Evolutionary conservation across 1,139 yeast genomes (phyloP).

Genomic region (Taphrina pruni): DNA sequence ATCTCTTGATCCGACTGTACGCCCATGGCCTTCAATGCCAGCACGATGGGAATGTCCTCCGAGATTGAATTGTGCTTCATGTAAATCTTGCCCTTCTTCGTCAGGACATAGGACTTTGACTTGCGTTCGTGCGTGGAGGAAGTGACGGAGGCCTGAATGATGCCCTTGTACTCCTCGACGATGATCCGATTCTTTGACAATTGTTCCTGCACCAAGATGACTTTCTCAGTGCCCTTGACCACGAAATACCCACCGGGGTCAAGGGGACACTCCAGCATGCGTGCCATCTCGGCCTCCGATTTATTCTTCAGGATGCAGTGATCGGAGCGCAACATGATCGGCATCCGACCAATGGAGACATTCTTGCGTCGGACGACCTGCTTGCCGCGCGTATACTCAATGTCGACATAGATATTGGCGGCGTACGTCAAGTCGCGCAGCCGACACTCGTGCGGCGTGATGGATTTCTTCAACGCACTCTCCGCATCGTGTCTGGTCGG

Average conservation of each 20-base stretch:
- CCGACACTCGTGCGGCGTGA: constrained; percentile 97
- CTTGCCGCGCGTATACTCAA: constrained; percentile 92
- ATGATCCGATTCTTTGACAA: constrained; percentile 94
- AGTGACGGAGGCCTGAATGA: constrained; percentile 96
- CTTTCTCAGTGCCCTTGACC: constrained; percentile 98
- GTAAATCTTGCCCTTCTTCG: constrained; percentile 86
- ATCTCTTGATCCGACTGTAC: constrained; percentile 90
- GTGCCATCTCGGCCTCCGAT: constrained; percentile 82
- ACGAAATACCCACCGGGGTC: constrained; percentile 99
- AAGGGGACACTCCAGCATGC: constrained; percentile 88
- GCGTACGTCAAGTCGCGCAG: constrained; percentile 92
- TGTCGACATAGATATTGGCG: constrained; percentile 96
- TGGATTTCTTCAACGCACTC: constrained; percentile 50
- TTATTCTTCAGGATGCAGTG: constrained; percentile 85
- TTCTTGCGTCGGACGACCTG: constrained; percentile 88
- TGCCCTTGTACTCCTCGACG: constrained; percentile 91
- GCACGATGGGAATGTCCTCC: constrained; percentile 94
- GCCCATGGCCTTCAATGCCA: constrained; percentile 94
- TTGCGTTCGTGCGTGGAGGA: constrained; percentile 97
- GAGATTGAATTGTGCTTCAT: constrained; percentile 92
- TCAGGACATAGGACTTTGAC: constrained; percentile 92
- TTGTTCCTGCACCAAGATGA: constrained; percentile 94
- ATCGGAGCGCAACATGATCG: constrained; percentile 91
- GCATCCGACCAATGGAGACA: constrained; percentile 96
- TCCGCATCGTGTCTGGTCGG: constrained; percentile 64